Evolutionary conservation across 208 protist genomes (phyloP).

Genomic region (Willaertia magna): DNA sequence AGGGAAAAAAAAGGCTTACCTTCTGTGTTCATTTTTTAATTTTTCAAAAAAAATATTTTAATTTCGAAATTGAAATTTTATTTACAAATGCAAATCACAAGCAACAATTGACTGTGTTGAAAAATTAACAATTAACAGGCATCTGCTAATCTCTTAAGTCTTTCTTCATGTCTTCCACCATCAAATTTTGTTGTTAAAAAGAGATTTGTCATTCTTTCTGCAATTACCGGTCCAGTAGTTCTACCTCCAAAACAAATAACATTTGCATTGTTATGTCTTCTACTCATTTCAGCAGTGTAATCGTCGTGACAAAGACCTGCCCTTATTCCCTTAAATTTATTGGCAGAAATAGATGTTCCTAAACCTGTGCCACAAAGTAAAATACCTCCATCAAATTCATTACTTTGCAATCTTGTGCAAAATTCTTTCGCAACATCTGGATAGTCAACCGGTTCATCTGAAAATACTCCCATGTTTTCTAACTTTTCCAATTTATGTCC

Average conservation of each 20-base stretch:
- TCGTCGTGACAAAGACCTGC: slow-evolving; percentile 77
- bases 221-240: slow-evolving; percentile 53
- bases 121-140: no score
- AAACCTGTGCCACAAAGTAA: slow-evolving; percentile 82
- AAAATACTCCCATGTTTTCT: slow-evolving; percentile 48
- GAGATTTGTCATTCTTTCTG: slow-evolving; percentile 57
- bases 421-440: slow-evolving; percentile 65
- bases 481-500: slow-evolving; percentile 22
- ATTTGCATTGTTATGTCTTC: slow-evolving; percentile 80
- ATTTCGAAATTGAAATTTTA: no score
- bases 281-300: slow-evolving; percentile 60
- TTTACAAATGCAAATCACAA: no score
- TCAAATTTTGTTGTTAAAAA: slow-evolving; percentile 68
- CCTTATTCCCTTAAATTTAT: slow-evolving; percentile 68
- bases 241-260: slow-evolving; percentile 67
- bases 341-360: slow-evolving; percentile 81
- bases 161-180: neutral
- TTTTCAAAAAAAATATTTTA: no score
- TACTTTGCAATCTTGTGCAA: slow-evolving; percentile 42
- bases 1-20: no score
- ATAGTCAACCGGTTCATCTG: slow-evolving; percentile 61
- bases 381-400: slow-evolving; percentile 53
- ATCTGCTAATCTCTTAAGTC: no score
- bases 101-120: no score
- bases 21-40: no score